These are phyloP conservation scores for Hypoxylon sp. DNA, from an alignment of 2,329 filamentous ascomycete species.

Conservation along the genomic window DNA sequence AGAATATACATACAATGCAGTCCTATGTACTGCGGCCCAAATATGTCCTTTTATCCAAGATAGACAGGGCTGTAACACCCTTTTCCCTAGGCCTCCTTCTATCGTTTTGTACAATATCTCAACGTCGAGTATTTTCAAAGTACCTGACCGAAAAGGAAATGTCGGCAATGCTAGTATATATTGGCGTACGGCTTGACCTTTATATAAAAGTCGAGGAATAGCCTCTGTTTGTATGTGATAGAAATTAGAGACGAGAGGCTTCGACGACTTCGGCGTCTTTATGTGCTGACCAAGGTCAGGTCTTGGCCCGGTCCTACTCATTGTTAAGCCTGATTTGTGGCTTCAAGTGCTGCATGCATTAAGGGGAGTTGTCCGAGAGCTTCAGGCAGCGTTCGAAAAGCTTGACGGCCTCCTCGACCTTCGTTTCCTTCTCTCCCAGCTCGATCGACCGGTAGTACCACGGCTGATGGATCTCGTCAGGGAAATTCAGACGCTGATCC, in stretches of 20 bases:
- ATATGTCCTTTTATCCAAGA: conserved; percentile 11
- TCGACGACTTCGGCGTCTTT: not conserved
- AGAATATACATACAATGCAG: too few relatives aligned
- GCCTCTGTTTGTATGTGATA: too few relatives aligned
- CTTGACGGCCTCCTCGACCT: conserved; percentile 39
- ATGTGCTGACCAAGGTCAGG: not conserved
- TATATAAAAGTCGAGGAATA: not conserved
- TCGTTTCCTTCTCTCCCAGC: conserved; percentile 34
- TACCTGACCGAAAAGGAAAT: not conserved
- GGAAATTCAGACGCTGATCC: conserved; percentile 31
- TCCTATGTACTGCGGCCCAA: not conserved
- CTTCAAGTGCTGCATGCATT: too few relatives aligned
- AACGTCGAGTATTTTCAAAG: not conserved
- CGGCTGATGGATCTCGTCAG: conserved; percentile 39
- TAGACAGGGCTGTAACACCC: not conserved
- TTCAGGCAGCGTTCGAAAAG: conserved; percentile 37
- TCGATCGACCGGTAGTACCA: conserved; percentile 42
- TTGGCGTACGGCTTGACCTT: not conserved
- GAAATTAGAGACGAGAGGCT: not conserved
- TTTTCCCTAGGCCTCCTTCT: not conserved
- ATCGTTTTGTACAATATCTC: not conserved
- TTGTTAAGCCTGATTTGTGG: too few relatives aligned
- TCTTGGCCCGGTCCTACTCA: too few relatives aligned
- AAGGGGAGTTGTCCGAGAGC: conserved; percentile 23
- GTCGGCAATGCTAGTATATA: not conserved